phyloP scores from a whole-genome alignment of 305 asterid genomes.

The Rubia tinctorum region DNA sequence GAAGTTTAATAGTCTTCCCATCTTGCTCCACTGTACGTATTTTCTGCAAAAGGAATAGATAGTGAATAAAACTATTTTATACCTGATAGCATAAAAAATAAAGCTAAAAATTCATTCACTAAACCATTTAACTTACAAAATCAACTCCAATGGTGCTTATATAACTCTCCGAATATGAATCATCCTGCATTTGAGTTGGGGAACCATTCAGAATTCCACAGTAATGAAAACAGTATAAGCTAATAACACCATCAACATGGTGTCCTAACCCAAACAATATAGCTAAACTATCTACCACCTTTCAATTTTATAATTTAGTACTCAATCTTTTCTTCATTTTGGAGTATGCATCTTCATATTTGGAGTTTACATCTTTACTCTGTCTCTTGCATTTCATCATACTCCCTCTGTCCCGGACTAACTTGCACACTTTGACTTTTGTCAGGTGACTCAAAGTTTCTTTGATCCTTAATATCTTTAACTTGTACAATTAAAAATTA shows the following conservation, averaged over 20 bases:
- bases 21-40: conserved; percentile 48
- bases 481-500: too few species aligned
- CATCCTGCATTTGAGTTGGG: conserved; percentile 30
- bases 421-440: too few species aligned
- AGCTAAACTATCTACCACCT: not conserved
- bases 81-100: conserved; percentile 1
- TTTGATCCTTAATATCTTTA: too few species aligned
- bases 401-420: too few species aligned
- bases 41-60: conserved; percentile 26
- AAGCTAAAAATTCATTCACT: not conserved
- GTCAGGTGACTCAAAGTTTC: too few species aligned
- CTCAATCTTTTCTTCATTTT: not conserved
- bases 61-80: not conserved
- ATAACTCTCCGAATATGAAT: conserved; percentile 41
- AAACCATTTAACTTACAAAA: conserved; percentile 30
- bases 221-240: not conserved
- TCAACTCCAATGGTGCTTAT: conserved; percentile 53
- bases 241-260: not conserved
- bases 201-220: not conserved
- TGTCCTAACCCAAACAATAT: not conserved
- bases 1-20: conserved; percentile 46
- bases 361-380: not conserved
- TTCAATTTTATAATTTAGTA: not conserved
- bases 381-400: not conserved
- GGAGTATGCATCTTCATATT: not conserved